Base-by-base conservation (phyloP, 345 rosid genomes). In the Isatis tinctoria region DNA sequence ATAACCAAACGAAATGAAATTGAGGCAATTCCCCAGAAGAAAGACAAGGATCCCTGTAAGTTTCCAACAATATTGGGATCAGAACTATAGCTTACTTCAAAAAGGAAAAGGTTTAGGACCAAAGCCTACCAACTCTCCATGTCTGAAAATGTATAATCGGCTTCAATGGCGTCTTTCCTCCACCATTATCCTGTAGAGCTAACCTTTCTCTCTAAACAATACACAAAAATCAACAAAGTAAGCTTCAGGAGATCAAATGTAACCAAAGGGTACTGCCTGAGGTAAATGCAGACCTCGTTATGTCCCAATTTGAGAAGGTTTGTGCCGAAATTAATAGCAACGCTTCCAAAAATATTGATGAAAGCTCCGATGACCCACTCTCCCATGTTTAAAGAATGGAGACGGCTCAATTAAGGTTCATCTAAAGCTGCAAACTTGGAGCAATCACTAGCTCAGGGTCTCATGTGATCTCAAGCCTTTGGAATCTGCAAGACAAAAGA, bases 301-400 rank as follows among this genome's bases (percentile, higher is more conserved):
- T 95, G 99, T 39, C 99, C 99, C 76, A 95, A 78, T 85, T 95
- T 95, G 64, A 95, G 96, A 81, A 95, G 99, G 68, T 95, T 95
- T n/a, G 99, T 95, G 61, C 99, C 99, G 47, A 95, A 92, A 83
- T 95, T 95, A 73, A 95, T 95, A 82, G 97, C 97, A 79, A 95
- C 88, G 74, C 99, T 95, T 68, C 99, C 99, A 67, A 95, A 77
- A 59, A 95, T 85, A 68, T 92, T 95, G 75, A 95, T 95, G 79
- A 88, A 83, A 78, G 99, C 99, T 87, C 97, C 99, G 66, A 95
- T 82, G 66, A 95, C 78, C 99, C 99, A 95, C 78, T 92, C 97
- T 81, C 97, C 97, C 99, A 95, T 95, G 77, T 82, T 82, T 77
- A 82, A 60, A 81, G 72, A 81, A 62, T 35, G 24, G 49, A 48